These are phyloP conservation scores for Alternaria ethzedia DNA, from an alignment of 2,329 filamentous ascomycete species.

Conservation along the genomic window DNA sequence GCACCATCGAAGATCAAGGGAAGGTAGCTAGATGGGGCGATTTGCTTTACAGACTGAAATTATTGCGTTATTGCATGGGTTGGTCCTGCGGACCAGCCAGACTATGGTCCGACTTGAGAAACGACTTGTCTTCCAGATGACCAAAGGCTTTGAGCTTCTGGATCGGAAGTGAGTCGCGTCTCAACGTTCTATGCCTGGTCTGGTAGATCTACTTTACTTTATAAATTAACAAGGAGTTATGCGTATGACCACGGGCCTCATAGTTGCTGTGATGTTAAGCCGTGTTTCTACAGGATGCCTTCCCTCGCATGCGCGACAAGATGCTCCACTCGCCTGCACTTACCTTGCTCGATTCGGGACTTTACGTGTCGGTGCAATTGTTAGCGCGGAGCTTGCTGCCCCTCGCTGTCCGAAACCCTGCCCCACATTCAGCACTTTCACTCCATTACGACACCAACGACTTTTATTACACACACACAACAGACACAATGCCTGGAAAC, in stretches of 20 bases:
- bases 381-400: conserved; percentile 23
- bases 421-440: conserved; percentile 24
- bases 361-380: conserved; percentile 1
- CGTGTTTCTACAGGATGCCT: background rate
- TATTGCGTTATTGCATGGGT: background rate
- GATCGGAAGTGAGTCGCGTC: background rate
- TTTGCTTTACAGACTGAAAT: conserved; percentile 1
- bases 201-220: background rate
- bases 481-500: conserved; percentile 75
- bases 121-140: background rate
- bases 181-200: background rate
- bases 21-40: background rate
- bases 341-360: background rate
- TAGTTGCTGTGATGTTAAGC: background rate
- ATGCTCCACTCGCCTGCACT: conserved; percentile 7
- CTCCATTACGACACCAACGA: conserved; percentile 19
- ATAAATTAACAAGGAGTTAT: background rate
- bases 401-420: conserved; percentile 25
- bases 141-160: background rate
- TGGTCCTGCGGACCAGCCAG: background rate
- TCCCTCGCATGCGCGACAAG: background rate
- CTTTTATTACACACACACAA: conserved; percentile 7
- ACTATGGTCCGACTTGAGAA: background rate
- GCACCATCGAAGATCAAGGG: background rate
- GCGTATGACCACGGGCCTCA: background rate